These are phyloP conservation scores for Corylus americana DNA, from an alignment of 306 rosid genomes.

Conservation along the genomic window DNA sequence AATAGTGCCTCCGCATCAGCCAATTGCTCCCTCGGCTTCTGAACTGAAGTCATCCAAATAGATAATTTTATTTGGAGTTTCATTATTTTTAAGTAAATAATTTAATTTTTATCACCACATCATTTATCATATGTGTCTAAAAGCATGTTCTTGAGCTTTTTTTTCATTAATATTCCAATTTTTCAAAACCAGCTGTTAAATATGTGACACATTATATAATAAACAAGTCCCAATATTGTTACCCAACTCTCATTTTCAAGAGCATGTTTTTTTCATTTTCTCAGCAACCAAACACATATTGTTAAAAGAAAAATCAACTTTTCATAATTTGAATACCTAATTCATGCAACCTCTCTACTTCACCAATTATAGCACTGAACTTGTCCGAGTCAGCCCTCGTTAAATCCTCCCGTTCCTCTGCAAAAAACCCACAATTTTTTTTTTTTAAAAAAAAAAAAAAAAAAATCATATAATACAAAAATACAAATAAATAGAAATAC, in stretches of 20 bases:
- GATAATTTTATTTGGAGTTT: background rate
- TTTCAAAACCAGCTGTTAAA: no score
- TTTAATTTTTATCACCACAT: no score
- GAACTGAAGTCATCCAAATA: slow-evolving; percentile 41
- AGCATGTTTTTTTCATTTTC: background rate
- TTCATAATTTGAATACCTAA: slow-evolving; percentile 36
- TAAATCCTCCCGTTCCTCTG: slow-evolving; percentile 69
- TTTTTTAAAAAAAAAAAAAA: background rate
- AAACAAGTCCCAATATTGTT: no score
- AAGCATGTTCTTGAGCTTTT: no score
- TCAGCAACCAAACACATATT: background rate
- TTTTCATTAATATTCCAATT: no score
- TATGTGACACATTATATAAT: no score
- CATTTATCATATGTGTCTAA: no score
- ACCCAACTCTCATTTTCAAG: background rate
- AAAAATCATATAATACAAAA: background rate
- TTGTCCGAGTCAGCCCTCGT: slow-evolving; percentile 43
- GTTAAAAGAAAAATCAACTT: background rate
- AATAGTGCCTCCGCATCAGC: slow-evolving; percentile 83
- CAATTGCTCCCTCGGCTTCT: slow-evolving; percentile 81
- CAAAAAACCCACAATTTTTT: background rate
- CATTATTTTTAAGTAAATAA: no score
- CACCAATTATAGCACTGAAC: slow-evolving; percentile 46
- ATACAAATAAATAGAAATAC: background rate
- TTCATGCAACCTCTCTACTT: slow-evolving; percentile 62